phyloP scores from a whole-genome alignment of 108 stramenopile genomes.

The Skeletonema menzelii region DNA sequence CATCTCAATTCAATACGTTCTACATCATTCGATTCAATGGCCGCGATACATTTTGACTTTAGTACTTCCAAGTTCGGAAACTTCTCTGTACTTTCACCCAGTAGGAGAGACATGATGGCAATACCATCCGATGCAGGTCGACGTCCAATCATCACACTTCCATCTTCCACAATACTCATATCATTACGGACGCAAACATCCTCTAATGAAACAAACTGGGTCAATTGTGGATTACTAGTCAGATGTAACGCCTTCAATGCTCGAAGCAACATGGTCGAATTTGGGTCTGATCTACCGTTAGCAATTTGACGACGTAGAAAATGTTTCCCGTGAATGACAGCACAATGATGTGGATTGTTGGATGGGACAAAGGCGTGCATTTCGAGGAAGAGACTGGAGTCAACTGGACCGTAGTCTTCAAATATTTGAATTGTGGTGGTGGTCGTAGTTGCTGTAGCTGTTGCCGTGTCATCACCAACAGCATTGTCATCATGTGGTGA shows the following conservation, averaged over 20 bases:
- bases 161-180: constrained; percentile 38
- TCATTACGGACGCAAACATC: constrained; percentile 42
- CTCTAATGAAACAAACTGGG: constrained; percentile 6
- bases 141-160: constrained; percentile 18
- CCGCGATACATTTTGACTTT: constrained; percentile 24
- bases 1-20: constrained; percentile 34
- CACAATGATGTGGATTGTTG: constrained; percentile 87
- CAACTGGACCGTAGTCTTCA: constrained; percentile 89
- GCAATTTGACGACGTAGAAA: constrained; percentile 10
- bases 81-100: not conserved
- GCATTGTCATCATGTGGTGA: not conserved
- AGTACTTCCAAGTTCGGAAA: not conserved
- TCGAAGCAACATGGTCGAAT: constrained; percentile 2
- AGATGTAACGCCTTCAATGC: constrained; percentile 31
- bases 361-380: constrained; percentile 86
- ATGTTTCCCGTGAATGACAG: constrained; percentile 27
- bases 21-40: constrained; percentile 31
- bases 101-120: constrained; percentile 22
- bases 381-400: constrained; percentile 70
- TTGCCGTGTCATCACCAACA: not conserved
- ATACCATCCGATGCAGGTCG: constrained; percentile 46
- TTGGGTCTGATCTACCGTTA: constrained; percentile 1
- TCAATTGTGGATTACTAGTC: constrained; percentile 14
- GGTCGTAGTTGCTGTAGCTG: constrained; percentile 18
- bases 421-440: constrained; percentile 52